phyloP scores from a whole-genome alignment of 306 rosid species.

The Ormosia emarginata region DNA sequence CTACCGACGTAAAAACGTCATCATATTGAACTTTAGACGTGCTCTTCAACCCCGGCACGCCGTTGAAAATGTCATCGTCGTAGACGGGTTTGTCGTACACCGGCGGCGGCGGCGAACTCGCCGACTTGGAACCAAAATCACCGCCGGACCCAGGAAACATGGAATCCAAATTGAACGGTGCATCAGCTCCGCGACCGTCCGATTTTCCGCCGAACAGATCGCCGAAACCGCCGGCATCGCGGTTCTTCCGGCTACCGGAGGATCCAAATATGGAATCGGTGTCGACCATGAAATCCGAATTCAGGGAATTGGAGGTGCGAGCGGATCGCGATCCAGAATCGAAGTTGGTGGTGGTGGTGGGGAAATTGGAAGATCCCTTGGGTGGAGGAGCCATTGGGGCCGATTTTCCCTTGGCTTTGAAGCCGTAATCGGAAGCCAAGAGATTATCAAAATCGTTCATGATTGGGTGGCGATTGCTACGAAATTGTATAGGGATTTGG shows the following conservation, averaged over 20 bases:
- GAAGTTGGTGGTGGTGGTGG: constrained; percentile 30
- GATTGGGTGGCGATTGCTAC: background rate
- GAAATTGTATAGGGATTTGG: background rate
- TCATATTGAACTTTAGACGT: constrained; percentile 53
- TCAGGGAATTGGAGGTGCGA: constrained; percentile 35
- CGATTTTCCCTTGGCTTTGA: constrained; percentile 78
- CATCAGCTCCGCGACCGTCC: constrained; percentile 32
- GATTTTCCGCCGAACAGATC: constrained; percentile 57
- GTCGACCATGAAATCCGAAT: constrained; percentile 34
- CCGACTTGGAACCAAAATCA: constrained; percentile 38
- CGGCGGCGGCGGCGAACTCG: constrained; percentile 57
- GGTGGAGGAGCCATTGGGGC: constrained; percentile 75
- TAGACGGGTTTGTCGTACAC: constrained; percentile 78
- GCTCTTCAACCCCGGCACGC: constrained; percentile 81
- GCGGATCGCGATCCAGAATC: constrained; percentile 74
- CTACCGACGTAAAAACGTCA: constrained; percentile 49
- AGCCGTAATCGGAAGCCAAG: constrained; percentile 62
- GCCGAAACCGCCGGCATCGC: constrained; percentile 39
- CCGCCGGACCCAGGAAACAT: constrained; percentile 37
- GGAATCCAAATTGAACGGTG: constrained; percentile 62
- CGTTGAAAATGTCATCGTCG: constrained; percentile 84
- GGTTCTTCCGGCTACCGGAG: constrained; percentile 35
- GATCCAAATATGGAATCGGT: constrained; percentile 54
- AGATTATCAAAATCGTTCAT: constrained; percentile 98
- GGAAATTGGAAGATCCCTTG: constrained; percentile 37